Conservation (phyloP, 441 rosid genomes). For the Viola pubescens region DNA sequence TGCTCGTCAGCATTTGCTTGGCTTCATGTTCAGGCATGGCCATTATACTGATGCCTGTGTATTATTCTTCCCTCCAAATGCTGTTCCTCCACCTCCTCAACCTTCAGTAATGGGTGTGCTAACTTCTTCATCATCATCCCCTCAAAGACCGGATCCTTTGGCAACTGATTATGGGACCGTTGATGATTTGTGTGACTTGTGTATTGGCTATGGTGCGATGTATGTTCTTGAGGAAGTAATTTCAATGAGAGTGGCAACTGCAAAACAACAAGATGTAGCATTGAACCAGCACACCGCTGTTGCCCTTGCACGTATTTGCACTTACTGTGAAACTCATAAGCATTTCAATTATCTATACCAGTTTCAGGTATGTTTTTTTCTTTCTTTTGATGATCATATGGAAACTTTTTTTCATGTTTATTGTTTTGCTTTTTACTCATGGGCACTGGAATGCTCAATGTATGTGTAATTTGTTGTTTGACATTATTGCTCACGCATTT, state of each 20-base stretch:
- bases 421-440: neutral
- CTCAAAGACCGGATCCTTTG: constrained; percentile 89
- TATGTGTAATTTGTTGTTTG: too few species aligned
- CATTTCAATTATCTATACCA: constrained; percentile 90
- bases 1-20: constrained; percentile 82
- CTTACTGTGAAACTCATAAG: constrained; percentile 72
- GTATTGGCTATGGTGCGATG: constrained; percentile 84
- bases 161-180: constrained; percentile 91
- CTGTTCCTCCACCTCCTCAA: constrained; percentile 72
- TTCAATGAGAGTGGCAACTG: constrained; percentile 59
- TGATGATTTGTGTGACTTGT: constrained; percentile 78
- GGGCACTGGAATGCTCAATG: too few species aligned
- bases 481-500: too few species aligned
- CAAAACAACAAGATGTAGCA: constrained; percentile 49
- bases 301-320: constrained; percentile 79
- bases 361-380: constrained; percentile 61
- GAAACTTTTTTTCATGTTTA: neutral
- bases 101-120: constrained; percentile 47
- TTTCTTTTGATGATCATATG: neutral
- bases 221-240: constrained; percentile 76
- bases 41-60: constrained; percentile 77
- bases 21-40: constrained; percentile 91
- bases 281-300: constrained; percentile 60
- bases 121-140: constrained; percentile 74
- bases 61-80: constrained; percentile 73